A percentile compares a stretch with the other conserved stretches of the same genome.
These are phyloP conservation scores for Protomyces inouyei DNA, from an alignment of 1,139 yeast species.

Conservation along the genomic window DNA sequence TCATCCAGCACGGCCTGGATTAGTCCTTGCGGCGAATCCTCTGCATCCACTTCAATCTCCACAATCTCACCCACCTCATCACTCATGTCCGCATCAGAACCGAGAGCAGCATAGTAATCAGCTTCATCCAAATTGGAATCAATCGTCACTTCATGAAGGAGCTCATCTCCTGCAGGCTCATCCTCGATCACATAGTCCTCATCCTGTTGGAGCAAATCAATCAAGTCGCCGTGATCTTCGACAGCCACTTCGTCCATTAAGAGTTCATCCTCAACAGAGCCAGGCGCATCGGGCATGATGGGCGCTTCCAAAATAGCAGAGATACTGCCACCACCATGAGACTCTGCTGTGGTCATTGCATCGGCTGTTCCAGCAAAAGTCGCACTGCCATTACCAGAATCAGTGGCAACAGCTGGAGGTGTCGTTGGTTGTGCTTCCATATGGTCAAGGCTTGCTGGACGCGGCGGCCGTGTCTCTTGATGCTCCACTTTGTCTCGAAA, in stretches of 20 bases:
- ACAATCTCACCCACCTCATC: neutral
- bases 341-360: neutral
- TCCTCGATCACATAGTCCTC: neutral
- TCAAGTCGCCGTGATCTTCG: neutral
- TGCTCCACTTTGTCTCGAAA: slow-evolving; percentile 18
- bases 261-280: neutral
- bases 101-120: neutral
- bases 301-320: neutral
- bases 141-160: neutral
- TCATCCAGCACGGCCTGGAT: neutral
- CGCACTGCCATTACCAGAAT: neutral
- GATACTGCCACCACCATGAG: neutral
- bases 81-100: neutral
- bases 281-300: neutral
- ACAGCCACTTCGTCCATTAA: neutral
- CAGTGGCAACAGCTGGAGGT: neutral
- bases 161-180: neutral
- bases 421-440: slow-evolving; percentile 2
- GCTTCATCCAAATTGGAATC: neutral
- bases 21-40: neutral
- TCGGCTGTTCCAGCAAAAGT: neutral
- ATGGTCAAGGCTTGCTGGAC: slow-evolving; percentile 16
- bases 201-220: neutral
- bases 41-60: neutral
- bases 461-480: neutral